Base-by-base conservation (phyloP, 2,329 filamentous ascomycete species). In the Neonectria hederae region DNA sequence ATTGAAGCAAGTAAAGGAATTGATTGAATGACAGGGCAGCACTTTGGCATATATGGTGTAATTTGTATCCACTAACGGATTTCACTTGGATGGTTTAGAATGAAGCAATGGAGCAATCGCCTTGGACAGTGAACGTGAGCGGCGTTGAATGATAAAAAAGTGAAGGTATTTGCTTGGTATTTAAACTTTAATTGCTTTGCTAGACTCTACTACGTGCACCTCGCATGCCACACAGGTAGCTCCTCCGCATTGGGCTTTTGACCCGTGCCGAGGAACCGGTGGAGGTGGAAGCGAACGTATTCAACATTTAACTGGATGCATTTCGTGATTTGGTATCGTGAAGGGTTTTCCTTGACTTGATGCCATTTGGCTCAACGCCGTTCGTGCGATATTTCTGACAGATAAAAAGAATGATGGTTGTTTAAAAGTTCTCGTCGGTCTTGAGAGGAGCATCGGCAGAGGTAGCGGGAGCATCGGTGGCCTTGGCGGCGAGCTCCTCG, bases 401-500 rank as follows among this genome's bases (percentile, higher is more conserved):
- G 28, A 9, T 7, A 9, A 10, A 28, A n/a, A n/a, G 5, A 5
- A 17, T 13, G 4, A n/a, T 40, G 17, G 9, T 40, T n/a, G 56
- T 66, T 59, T 68, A 67, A 11, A 59, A 63, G 38, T 62, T 59
- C 46, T 62, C 65, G 49, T 62, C 56, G 49, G 66, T 61, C 43
- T 67, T 67, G 55, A 64, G 45, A 9, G 57, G 24, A 11, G 53
- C 26, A 28, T 64, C 58, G 52, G 54, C 60, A 11, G 4, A 8
- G 17, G 52, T 56, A 11, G 52, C 55, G 26, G 51, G 62, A n/a
- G 68, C 69, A 63, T 74, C 71, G 26, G 38, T 40, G n/a, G 72
- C 73, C 70, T 77, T 76, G 4, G 65, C 69, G 48, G 69, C 65
- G 40, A 71, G 53, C 2, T 30, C 43, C 54, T 74, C 67, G 43